phyloP scores from a whole-genome alignment of 2,329 filamentous ascomycete species.

The Alternaria sp. region DNA sequence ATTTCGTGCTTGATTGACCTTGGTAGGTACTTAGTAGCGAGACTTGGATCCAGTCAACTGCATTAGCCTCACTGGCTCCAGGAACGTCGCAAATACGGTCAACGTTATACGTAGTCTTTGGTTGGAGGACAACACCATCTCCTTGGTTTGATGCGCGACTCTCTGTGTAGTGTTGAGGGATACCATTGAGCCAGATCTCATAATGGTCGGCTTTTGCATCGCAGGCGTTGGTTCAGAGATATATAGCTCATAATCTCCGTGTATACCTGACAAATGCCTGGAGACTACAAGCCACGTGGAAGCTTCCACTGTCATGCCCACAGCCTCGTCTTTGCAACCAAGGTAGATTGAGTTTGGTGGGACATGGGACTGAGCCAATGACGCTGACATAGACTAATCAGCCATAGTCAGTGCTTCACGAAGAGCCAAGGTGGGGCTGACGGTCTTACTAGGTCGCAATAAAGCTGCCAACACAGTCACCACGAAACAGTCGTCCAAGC shows the following conservation, averaged over 20 bases:
- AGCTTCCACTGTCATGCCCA: not conserved
- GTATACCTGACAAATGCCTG: not conserved
- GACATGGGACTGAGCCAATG: not conserved
- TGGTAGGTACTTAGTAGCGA: constrained; percentile 6
- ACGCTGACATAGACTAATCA: constrained; percentile 12
- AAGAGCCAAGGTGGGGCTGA: constrained; percentile 11
- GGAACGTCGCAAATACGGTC: constrained; percentile 6
- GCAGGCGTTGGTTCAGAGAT: not conserved
- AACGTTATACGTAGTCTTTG: not conserved
- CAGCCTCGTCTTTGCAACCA: not conserved
- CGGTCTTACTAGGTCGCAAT: not conserved
- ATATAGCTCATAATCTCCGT: not conserved
- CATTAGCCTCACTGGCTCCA: constrained; percentile 10
- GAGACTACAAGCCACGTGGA: not conserved
- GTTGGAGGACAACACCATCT: not conserved
- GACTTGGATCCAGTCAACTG: constrained; percentile 9
- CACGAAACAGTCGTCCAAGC: not conserved
- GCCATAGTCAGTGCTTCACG: constrained; percentile 3
- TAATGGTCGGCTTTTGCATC: not conserved
- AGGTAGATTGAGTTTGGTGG: not conserved
- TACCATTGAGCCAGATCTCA: not conserved
- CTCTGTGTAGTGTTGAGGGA: not conserved
- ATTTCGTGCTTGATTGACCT: not conserved
- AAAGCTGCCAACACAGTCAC: constrained; percentile 2
- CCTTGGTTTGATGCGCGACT: not conserved